Base-by-base conservation (phyloP, 495 filamentous ascomycete species). In the Parmelia sp. region DNA sequence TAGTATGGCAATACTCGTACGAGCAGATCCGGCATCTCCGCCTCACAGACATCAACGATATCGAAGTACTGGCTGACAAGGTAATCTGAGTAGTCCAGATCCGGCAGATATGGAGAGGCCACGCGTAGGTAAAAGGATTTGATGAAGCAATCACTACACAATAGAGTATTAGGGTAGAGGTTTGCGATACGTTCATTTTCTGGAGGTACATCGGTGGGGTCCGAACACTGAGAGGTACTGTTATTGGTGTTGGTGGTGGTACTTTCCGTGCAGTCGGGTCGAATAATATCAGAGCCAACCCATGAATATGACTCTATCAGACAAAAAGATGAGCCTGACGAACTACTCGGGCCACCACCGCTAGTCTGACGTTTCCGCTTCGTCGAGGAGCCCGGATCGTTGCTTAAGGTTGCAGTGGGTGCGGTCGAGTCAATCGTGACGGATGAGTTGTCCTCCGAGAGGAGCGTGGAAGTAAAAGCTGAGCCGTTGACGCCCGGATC, bases 91-190 rank as follows among this genome's bases (percentile, higher is more conserved):
- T 68, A 57, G 37, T 68, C 66, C 14, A 36, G 29, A 42, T 68
- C 66, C 2, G 66, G 66, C 1, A 68, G 58, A 33, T 45, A 68
- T 21, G 66, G 62, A 0, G 66, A 68, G 7, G 40, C 33, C 21
- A 68, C 27, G 17, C 66, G 57, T 44, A 57, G 57, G 29, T 61
- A 35, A 9, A 68, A 53, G 33, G 65, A 49, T 29, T 58, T 31
- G 45, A 68, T 29, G 58, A 68, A 68, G 58, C 66, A 68, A 27
- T 68, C 47, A 47, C 66, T 68, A 58, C 66, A 68, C 23, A 68
- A 62, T 62, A 65, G 11, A 3, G 15, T 37, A 42, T 68, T 56
- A n/a, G 33, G 44, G 47, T 67, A 67, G 23, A 67, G 42, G 31
- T 67, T 67, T 4, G 65, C 65, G 23, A 66, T 40, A 42, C 65